Conservation (phyloP, 2,329 filamentous ascomycete species). For the Teratosphaeria zuluensis region DNA sequence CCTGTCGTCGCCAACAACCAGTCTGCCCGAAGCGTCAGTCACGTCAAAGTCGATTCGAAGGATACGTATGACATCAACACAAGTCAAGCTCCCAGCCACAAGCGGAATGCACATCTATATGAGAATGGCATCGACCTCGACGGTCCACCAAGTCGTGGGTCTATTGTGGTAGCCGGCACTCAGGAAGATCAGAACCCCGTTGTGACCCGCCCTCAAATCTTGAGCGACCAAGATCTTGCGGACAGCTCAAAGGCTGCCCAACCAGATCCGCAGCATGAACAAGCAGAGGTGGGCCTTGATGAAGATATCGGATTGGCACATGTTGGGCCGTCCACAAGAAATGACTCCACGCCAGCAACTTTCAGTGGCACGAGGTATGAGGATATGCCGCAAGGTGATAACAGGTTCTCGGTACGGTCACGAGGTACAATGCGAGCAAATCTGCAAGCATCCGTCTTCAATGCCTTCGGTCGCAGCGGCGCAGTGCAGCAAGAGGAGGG, state of each 20-base stretch:
- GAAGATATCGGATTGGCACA: neutral
- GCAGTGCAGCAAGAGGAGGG: neutral
- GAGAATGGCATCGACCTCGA: neutral
- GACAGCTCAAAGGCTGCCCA: neutral
- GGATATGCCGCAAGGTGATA: neutral
- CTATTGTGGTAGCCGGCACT: neutral
- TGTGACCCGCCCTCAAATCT: neutral
- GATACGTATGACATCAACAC: neutral
- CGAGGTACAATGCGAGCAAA: neutral
- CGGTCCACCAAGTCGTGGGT: neutral
- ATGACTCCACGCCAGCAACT: neutral
- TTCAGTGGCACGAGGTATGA: neutral
- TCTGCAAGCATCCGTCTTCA: neutral
- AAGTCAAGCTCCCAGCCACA: neutral
- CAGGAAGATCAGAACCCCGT: neutral
- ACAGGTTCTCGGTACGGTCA: neutral
- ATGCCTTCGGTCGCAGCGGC: neutral
- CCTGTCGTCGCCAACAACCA: neutral
- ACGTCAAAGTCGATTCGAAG: neutral
- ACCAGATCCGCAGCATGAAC: neutral
- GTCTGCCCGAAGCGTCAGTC: neutral
- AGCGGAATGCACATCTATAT: neutral
- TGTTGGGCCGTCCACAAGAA: neutral
- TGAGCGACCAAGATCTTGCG: neutral
- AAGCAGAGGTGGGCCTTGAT: neutral